phyloP scores from a whole-genome alignment of 805 yeast genomes.

The Kluyveromyces siamensis region DNA sequence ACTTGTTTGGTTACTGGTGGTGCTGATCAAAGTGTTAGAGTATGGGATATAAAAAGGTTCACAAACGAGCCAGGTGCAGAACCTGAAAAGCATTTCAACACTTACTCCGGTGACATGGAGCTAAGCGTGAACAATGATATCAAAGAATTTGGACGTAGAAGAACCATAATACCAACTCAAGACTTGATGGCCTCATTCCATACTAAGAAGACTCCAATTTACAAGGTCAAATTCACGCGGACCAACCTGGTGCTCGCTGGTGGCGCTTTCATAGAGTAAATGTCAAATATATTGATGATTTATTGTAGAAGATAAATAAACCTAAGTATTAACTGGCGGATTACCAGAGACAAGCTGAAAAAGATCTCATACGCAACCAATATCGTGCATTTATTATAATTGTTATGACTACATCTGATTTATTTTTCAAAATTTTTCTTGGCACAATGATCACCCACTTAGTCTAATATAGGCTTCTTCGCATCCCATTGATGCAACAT shows the following conservation, averaged over 20 bases:
- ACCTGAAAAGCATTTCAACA: constrained; percentile 57
- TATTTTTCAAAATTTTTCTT: constrained; percentile 1
- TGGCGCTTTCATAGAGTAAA: constrained; percentile 61
- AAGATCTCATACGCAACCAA: not conserved
- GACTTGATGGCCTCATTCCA: constrained; percentile 92
- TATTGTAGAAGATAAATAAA: not conserved
- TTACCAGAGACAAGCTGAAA: not conserved
- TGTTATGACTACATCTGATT: too few species aligned
- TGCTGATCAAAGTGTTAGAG: constrained; percentile 85
- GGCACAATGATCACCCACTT: constrained; percentile 2
- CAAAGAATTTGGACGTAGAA: constrained; percentile 44
- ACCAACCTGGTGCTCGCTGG: constrained; percentile 87
- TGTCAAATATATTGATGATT: not conserved
- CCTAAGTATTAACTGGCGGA: not conserved
- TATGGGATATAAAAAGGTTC: constrained; percentile 89
- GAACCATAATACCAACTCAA: constrained; percentile 69
- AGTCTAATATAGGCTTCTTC: constrained; percentile 13
- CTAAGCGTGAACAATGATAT: constrained; percentile 29
- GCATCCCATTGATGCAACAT: constrained; percentile 17
- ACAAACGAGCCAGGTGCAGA: constrained; percentile 71
- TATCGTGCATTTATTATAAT: too few species aligned
- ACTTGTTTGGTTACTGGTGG: constrained; percentile 85
- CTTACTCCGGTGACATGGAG: constrained; percentile 28
- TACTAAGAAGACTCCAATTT: constrained; percentile 91
- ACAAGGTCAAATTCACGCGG: constrained; percentile 85